A percentile compares a stretch with the other conserved stretches of the same genome.
phyloP scores from a whole-genome alignment of 1,139 yeast genomes.

The Blastobotrys malaysiensis region DNA sequence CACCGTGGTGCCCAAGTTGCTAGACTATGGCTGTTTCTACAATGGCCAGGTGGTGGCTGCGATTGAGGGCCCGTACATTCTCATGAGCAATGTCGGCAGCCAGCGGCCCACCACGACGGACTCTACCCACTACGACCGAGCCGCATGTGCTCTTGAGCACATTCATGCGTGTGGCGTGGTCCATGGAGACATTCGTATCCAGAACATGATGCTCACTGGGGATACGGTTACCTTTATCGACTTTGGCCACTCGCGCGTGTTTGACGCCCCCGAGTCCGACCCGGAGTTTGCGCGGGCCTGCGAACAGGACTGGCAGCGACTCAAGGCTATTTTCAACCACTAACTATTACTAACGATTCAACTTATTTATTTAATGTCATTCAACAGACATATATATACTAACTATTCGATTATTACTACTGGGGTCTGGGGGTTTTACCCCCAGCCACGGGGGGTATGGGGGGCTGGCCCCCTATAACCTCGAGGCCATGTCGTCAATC shows the following conservation, averaged over 20 bases:
- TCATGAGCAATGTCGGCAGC: slow-evolving; percentile 8
- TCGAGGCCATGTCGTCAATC: too few species aligned
- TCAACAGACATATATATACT: not conserved
- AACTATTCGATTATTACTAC: not conserved
- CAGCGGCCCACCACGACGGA: not conserved
- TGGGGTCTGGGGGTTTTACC: too few species aligned
- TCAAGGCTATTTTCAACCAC: slow-evolving; percentile 4
- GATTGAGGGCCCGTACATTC: slow-evolving; percentile 10
- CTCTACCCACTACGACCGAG: slow-evolving; percentile 5
- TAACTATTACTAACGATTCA: not conserved
- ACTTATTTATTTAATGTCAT: not conserved
- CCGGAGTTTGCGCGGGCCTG: slow-evolving; percentile 7
- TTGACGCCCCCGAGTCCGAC: slow-evolving; percentile 4
- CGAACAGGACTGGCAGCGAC: slow-evolving; percentile 9
- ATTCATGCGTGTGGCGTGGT: slow-evolving; percentile 5
- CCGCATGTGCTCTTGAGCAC: slow-evolving; percentile 4
- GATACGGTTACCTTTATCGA: slow-evolving; percentile 7
- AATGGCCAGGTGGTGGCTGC: slow-evolving; percentile 6
- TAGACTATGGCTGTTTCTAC: slow-evolving; percentile 11
- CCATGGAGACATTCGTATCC: slow-evolving; percentile 11
- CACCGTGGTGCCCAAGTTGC: slow-evolving; percentile 3
- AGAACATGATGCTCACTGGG: slow-evolving; percentile 10
- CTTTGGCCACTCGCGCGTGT: slow-evolving; percentile 11
- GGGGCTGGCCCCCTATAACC: too few species aligned
- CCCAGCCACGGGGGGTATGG: too few species aligned